Conservation (phyloP, 352 stramenopile species). For the Globisporangium irregulare region DNA sequence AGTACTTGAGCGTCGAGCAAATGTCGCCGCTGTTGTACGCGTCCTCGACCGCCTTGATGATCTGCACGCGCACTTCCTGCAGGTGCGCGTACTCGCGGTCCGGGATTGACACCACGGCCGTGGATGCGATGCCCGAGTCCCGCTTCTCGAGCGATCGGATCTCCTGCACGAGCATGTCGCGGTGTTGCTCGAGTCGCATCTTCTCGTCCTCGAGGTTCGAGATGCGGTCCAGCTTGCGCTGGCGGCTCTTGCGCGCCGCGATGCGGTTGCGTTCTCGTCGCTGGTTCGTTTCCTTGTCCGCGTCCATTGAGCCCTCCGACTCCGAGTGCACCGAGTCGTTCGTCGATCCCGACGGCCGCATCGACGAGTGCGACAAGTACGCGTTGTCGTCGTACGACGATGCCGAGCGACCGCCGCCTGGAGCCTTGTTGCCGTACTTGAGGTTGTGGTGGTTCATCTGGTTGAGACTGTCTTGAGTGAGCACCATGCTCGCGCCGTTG, state of each 20-base stretch:
- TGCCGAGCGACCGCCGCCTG: conserved; percentile 6
- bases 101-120: conserved; percentile 62
- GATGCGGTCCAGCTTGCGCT: conserved; percentile 85
- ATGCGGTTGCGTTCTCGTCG: conserved; percentile 85
- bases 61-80: conserved; percentile 69
- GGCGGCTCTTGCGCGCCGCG: conserved; percentile 74
- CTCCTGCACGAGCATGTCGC: conserved; percentile 84
- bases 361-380: conserved; percentile 44
- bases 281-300: conserved; percentile 62
- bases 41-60: conserved; percentile 79
- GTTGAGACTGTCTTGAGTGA: conserved; percentile 63
- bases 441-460: conserved; percentile 48
- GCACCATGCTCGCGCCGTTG: conserved; percentile 10
- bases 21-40: conserved; percentile 83
- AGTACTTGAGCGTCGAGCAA: conserved; percentile 69
- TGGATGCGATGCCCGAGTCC: conserved; percentile 44
- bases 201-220: conserved; percentile 87
- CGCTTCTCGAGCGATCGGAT: conserved; percentile 83
- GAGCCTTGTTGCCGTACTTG: conserved; percentile 40
- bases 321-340: conserved; percentile 72
- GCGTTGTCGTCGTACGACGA: conserved; percentile 65
- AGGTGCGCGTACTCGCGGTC: conserved; percentile 79
- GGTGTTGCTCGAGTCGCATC: conserved; percentile 82
- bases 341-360: conserved; percentile 34
- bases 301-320: conserved; percentile 64